Percentiles rank a stretch among this genome's conserved stretches.
phyloP scores from a whole-genome alignment of 176 grass and related monocot genomes.

The Cocos nucifera region DNA sequence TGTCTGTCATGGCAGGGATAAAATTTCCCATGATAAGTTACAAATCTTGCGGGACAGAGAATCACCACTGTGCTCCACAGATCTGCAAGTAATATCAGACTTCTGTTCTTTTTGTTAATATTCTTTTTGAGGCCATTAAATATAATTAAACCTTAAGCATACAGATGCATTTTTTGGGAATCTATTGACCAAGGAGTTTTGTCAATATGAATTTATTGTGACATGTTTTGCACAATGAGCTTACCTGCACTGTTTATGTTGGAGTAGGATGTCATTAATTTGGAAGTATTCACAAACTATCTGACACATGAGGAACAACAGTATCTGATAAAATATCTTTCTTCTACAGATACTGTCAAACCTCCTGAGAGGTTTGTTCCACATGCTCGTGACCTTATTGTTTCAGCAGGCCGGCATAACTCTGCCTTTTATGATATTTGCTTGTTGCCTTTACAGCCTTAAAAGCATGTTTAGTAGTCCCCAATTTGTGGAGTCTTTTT shows the following conservation, averaged over 20 bases:
- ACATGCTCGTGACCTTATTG: conserved; percentile 2
- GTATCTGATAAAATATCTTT: conserved; percentile 32
- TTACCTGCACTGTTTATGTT: conserved; percentile 1
- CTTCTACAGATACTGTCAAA: conserved; percentile 29
- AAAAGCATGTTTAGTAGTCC: conserved; percentile 28
- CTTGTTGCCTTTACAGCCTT: conserved; percentile 23
- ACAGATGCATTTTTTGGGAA: not conserved
- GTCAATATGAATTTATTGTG: not conserved
- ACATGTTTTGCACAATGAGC: no score
- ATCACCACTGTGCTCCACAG: conserved; percentile 20
- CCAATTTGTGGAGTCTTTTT: conserved; percentile 28
- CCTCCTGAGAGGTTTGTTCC: conserved; percentile 32
- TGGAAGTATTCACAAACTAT: conserved; percentile 29
- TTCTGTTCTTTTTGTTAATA: not conserved
- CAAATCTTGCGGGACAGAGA: conserved; percentile 14
- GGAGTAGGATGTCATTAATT: conserved; percentile 34
- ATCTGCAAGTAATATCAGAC: conserved; percentile 29
- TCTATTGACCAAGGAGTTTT: not conserved
- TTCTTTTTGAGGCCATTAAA: not conserved
- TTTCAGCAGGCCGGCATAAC: not conserved
- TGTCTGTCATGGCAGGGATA: conserved; percentile 12
- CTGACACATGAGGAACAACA: conserved; percentile 26
- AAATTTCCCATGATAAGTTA: conserved; percentile 17
- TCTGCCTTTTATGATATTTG: not conserved
- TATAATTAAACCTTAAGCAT: not conserved